These are phyloP conservation scores for Handroanthus guayacan DNA, from an alignment of 257 asterid species.

Conservation along the genomic window DNA sequence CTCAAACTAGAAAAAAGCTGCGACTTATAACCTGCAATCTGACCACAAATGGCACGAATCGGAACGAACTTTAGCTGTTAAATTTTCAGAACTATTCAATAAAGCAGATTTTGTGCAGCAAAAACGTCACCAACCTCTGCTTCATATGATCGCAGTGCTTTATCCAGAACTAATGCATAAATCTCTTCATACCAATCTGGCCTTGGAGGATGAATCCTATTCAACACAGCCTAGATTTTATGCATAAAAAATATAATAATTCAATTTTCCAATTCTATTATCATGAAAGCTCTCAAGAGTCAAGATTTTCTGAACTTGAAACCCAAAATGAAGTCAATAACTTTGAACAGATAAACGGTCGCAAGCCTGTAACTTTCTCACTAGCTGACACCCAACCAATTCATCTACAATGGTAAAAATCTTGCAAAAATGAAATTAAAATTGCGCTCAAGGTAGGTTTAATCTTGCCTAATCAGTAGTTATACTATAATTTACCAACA, in stretches of 20 bases:
- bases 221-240: slow-evolving; percentile 62
- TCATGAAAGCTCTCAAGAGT: slow-evolving; percentile 6
- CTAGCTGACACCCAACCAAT: not conserved
- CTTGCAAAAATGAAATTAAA: not conserved
- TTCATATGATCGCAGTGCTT: slow-evolving; percentile 64
- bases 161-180: slow-evolving; percentile 69
- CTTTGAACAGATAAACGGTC: slow-evolving; percentile 18
- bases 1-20: slow-evolving; percentile 66
- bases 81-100: not conserved
- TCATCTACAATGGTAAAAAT: not conserved
- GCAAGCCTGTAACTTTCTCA: not conserved
- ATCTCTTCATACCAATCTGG: slow-evolving; percentile 97
- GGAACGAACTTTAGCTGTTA: slow-evolving; percentile 10
- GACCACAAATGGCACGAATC: slow-evolving; percentile 26
- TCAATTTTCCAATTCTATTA: not conserved
- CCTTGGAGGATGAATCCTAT: slow-evolving; percentile 77
- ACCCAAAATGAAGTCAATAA: slow-evolving; percentile 9
- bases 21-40: slow-evolving; percentile 86
- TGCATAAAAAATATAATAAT: not conserved
- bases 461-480: no score
- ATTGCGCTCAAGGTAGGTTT: no score
- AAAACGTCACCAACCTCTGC: slow-evolving; percentile 63
- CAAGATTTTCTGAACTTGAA: slow-evolving; percentile 2
- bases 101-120: not conserved
- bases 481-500: no score